A percentile compares a stretch with the other conserved stretches of the same genome.
phyloP scores from a whole-genome alignment of 176 grass and related monocot species.

The Oryza meridionalis region DNA sequence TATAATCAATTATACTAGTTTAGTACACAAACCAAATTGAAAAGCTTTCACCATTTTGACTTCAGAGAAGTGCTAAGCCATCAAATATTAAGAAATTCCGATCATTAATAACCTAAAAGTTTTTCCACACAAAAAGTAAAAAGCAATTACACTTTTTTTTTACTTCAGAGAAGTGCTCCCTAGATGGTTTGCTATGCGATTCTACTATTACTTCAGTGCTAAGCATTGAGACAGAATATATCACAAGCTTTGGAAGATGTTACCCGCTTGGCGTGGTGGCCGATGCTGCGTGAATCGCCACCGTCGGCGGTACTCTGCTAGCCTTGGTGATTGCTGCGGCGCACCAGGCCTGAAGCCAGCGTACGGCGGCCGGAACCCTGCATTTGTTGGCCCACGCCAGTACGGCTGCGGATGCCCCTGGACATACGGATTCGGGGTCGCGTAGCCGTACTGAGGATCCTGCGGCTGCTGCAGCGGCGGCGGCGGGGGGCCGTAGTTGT shows the following conservation, averaged over 20 bases:
- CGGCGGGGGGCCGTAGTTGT: slow-evolving; percentile 46
- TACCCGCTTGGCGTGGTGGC: slow-evolving; percentile 66
- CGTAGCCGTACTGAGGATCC: slow-evolving; percentile 37
- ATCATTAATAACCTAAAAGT: not conserved
- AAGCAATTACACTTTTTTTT: not conserved
- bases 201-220: not conserved
- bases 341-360: slow-evolving; percentile 36
- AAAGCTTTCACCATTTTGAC: slow-evolving; percentile 4
- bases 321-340: slow-evolving; percentile 29
- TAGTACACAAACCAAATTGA: slow-evolving; percentile 22
- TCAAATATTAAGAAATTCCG: not conserved
- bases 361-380: slow-evolving; percentile 22
- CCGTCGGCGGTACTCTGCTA: slow-evolving; percentile 60
- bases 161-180: not conserved
- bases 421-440: slow-evolving; percentile 33
- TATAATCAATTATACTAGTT: slow-evolving; percentile 14
- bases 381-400: slow-evolving; percentile 4
- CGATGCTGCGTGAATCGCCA: slow-evolving; percentile 50
- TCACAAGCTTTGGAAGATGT: slow-evolving; percentile 11
- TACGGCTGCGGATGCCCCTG: slow-evolving; percentile 39
- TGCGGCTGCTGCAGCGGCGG: not conserved
- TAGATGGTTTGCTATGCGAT: slow-evolving; percentile 7
- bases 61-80: not conserved
- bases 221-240: slow-evolving; percentile 11
- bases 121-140: not conserved